These are phyloP conservation scores for Fonsecaea nubica DNA, from an alignment of 2,329 filamentous ascomycete species.

Conservation along the genomic window DNA sequence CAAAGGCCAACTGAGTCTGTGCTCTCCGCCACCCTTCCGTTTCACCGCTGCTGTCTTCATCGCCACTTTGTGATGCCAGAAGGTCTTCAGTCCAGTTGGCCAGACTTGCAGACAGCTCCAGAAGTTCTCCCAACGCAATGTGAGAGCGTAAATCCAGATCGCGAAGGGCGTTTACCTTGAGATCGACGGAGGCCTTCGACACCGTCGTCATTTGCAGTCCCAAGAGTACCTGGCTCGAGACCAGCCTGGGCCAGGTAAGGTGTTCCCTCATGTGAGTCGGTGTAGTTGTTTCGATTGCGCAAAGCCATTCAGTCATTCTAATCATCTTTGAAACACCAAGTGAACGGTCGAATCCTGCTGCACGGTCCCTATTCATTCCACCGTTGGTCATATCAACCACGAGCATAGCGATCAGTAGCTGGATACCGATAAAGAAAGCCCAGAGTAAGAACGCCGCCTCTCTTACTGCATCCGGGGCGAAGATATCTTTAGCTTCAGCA, in stretches of 20 bases:
- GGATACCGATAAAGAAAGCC: conserved; percentile 53
- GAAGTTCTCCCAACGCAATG: conserved; percentile 9
- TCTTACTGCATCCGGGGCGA: conserved; percentile 51
- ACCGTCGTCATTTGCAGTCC: conserved; percentile 1
- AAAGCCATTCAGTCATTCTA: conserved; percentile 13
- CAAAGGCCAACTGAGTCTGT: not conserved
- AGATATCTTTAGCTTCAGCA: conserved; percentile 48
- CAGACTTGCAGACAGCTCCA: conserved; percentile 20
- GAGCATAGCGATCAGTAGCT: conserved; percentile 51
- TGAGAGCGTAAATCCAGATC: conserved; percentile 10
- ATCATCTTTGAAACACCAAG: not conserved
- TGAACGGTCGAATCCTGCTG: not conserved
- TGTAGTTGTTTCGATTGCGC: conserved; percentile 1
- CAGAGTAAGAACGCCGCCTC: conserved; percentile 50
- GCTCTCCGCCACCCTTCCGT: not conserved
- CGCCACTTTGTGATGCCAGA: not conserved
- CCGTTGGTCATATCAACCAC: conserved; percentile 7
- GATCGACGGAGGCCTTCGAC: not conserved
- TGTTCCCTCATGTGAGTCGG: conserved; percentile 3
- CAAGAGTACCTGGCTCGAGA: conserved; percentile 14
- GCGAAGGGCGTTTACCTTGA: conserved; percentile 4
- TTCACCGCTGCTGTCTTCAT: not conserved
- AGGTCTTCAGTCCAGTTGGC: conserved; percentile 21
- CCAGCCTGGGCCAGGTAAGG: conserved; percentile 13
- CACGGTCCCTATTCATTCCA: not conserved